Conservation (phyloP, 1,139 yeast genomes). For the Hyphopichia buzzinii region DNA sequence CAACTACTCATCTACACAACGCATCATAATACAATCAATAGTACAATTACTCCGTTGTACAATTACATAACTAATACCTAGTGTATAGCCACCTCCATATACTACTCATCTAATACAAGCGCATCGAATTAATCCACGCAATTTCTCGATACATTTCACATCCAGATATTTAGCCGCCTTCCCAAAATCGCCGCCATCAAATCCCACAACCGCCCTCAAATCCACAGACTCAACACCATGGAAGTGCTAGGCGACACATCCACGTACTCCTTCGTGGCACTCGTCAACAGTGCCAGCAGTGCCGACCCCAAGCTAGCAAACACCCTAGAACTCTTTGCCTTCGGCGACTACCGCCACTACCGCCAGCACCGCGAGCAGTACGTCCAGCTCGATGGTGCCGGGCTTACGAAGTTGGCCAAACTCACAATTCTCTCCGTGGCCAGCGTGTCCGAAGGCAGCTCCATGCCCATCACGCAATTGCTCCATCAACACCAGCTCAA, state of each 20-base stretch:
- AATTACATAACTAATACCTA: no score
- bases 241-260: background rate
- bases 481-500: background rate
- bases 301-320: constrained; percentile 7
- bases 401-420: constrained; percentile 23
- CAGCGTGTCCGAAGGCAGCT: constrained; percentile 23
- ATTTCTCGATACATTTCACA: no score
- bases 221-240: background rate
- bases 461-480: constrained; percentile 9
- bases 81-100: no score
- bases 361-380: constrained; percentile 15
- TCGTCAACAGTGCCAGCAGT: no score
- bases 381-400: constrained; percentile 13
- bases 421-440: constrained; percentile 26
- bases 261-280: background rate
- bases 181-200: no score
- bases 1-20: no score
- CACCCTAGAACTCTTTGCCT: constrained; percentile 38
- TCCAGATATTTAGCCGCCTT: no score
- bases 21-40: no score
- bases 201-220: no score
- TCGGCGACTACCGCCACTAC: constrained; percentile 33
- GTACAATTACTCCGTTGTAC: no score
- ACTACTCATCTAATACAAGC: no score
- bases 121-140: no score